Percentiles rank a stretch among this genome's conserved stretches.
Evolutionary conservation across 148 eudicot species (phyloP).

Genomic region (Drosera capensis): DNA sequence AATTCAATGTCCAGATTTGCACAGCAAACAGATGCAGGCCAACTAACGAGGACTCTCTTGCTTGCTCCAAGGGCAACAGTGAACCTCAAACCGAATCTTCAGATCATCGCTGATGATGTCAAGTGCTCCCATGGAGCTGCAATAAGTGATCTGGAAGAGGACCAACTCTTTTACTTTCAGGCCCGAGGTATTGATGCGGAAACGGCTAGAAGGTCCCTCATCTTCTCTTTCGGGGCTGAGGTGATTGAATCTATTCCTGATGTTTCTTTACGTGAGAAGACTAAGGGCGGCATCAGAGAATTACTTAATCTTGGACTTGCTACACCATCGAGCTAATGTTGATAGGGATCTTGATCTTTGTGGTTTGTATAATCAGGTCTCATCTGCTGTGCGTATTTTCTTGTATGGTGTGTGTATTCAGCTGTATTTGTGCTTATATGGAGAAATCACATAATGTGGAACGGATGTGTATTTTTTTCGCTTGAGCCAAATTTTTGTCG

Average conservation of each 20-base stretch:
- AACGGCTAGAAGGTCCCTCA: slow-evolving; percentile 71
- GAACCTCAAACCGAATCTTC: slow-evolving; percentile 78
- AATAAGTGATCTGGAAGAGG: slow-evolving; percentile 74
- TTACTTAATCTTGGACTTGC: no score
- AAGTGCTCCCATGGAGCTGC: slow-evolving; percentile 96
- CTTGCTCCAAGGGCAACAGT: slow-evolving; percentile 85
- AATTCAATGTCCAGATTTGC: slow-evolving; percentile 63
- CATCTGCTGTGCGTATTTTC: no score
- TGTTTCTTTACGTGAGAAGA: slow-evolving; percentile 37
- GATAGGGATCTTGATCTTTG: no score
- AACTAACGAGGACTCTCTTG: slow-evolving; percentile 70
- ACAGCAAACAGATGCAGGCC: slow-evolving; percentile 92
- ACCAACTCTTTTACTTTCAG: slow-evolving; percentile 75
- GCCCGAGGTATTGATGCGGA: slow-evolving; percentile 72
- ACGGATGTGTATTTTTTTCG: no score
- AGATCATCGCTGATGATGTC: slow-evolving; percentile 87
- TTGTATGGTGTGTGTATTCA: no score
- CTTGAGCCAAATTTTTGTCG: no score
- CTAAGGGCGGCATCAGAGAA: slow-evolving; percentile 29
- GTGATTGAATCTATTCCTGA: slow-evolving; percentile 54
- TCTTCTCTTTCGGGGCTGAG: slow-evolving; percentile 74
- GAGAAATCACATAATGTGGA: no score
- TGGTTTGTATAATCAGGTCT: no score
- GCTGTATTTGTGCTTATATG: no score
- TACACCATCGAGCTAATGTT: no score